A percentile compares a stretch with the other conserved stretches of the same genome.
These are phyloP conservation scores for Melocanna baccifera DNA, from an alignment of 176 grass and related monocot species.

Conservation along the genomic window DNA sequence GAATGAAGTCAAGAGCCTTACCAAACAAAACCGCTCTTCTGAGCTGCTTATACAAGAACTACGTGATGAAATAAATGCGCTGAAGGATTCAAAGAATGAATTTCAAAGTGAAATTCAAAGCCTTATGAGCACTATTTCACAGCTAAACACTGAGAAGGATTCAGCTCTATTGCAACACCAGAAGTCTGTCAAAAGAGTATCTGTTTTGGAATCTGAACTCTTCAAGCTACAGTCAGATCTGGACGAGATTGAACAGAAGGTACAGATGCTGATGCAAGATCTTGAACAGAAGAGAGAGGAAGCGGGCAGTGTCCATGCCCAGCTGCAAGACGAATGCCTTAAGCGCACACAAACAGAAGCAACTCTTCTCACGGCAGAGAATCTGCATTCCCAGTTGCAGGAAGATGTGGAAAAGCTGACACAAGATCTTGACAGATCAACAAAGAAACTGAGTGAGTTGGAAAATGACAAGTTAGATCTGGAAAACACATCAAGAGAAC, in stretches of 20 bases:
- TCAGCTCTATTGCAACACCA: slow-evolving; percentile 36
- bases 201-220: slow-evolving; percentile 31
- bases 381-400: slow-evolving; percentile 40
- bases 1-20: slow-evolving; percentile 56
- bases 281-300: slow-evolving; percentile 42
- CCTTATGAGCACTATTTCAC: slow-evolving; percentile 43
- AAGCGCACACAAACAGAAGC: slow-evolving; percentile 48
- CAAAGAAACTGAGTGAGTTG: slow-evolving; percentile 25
- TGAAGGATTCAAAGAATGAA: slow-evolving; percentile 56
- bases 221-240: slow-evolving; percentile 40
- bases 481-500: slow-evolving; percentile 36
- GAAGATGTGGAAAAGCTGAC: slow-evolving; percentile 35
- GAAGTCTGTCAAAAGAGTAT: slow-evolving; percentile 32
- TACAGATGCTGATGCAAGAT: slow-evolving; percentile 48
- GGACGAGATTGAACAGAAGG: slow-evolving; percentile 42
- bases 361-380: slow-evolving; percentile 34
- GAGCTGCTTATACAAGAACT: slow-evolving; percentile 53
- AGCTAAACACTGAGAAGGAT: slow-evolving; percentile 41
- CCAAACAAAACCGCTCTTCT: slow-evolving; percentile 58
- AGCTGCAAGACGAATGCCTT: slow-evolving; percentile 42
- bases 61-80: slow-evolving; percentile 32
- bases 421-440: slow-evolving; percentile 35
- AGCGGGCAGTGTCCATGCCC: slow-evolving; percentile 20
- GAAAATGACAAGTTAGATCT: slow-evolving; percentile 44
- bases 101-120: slow-evolving; percentile 59